Conservation (phyloP, 2,329 filamentous ascomycete genomes). For the Fusarium napiforme region DNA sequence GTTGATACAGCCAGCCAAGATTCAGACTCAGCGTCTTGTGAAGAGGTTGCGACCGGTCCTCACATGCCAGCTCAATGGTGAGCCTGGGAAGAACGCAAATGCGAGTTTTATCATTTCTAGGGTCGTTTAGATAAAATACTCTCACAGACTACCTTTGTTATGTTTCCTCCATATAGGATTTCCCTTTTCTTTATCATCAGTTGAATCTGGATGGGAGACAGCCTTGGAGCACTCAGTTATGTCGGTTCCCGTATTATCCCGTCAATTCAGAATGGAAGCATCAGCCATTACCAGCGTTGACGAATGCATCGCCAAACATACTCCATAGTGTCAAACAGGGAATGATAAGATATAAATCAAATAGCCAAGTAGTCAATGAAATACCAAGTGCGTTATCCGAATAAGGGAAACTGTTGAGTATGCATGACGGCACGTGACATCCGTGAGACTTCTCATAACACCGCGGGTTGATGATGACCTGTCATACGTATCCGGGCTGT, state of each 20-base stretch:
- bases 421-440: neutral
- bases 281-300: neutral
- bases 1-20: neutral
- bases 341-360: neutral
- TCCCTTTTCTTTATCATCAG: neutral
- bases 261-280: neutral
- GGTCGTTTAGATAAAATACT: neutral
- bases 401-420: neutral
- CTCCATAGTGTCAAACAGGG: no score
- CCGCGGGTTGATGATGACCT: neutral
- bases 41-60: neutral
- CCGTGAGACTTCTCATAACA: neutral
- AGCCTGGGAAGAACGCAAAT: neutral
- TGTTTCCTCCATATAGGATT: no score
- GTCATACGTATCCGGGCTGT: neutral
- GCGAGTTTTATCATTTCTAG: neutral
- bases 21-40: neutral
- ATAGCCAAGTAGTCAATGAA: neutral
- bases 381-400: neutral
- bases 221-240: neutral
- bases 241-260: no score
- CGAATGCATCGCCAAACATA: neutral
- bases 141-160: no score
- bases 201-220: no score
- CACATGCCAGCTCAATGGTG: neutral